Conservation (phyloP, 202 grass and related monocot genomes). For the Dendrocalamus latiflorus region DNA sequence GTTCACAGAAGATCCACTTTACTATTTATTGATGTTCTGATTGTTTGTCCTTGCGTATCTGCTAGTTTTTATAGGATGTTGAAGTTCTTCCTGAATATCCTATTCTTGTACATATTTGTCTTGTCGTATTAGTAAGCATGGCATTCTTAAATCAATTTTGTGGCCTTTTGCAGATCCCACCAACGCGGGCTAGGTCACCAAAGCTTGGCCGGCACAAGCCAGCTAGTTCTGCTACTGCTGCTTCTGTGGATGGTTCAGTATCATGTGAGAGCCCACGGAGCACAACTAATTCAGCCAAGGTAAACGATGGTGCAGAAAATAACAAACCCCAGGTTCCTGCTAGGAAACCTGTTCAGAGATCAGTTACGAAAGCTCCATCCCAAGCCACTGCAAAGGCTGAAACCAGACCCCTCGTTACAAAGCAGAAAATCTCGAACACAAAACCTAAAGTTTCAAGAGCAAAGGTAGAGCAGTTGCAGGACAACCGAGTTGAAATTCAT, state of each 20-base stretch:
- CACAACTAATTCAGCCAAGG: constrained; percentile 29
- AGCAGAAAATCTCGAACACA: constrained; percentile 34
- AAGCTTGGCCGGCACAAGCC: constrained; percentile 86
- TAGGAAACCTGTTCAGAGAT: constrained; percentile 55
- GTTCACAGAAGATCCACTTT: constrained; percentile 2
- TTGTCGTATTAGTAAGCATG: constrained; percentile 1
- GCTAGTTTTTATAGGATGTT: neutral
- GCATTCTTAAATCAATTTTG: constrained; percentile 14
- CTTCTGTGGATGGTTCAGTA: constrained; percentile 49
- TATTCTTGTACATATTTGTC: neutral
- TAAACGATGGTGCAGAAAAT: constrained; percentile 38
- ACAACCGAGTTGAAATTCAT: constrained; percentile 17
- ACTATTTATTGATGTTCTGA: neutral
- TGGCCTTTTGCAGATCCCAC: constrained; percentile 64
- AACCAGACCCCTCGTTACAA: constrained; percentile 17
- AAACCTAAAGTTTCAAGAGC: constrained; percentile 51
- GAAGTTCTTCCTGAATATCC: neutral
- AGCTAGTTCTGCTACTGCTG: constrained; percentile 37
- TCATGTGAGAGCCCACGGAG: constrained; percentile 50
- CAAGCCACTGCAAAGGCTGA: constrained; percentile 29
- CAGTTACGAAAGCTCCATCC: constrained; percentile 33
- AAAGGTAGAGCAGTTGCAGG: constrained; percentile 36
- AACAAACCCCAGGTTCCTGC: constrained; percentile 38
- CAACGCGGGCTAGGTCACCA: constrained; percentile 80
- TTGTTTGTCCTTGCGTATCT: neutral